These are phyloP conservation scores for Termitomyces bulborhizus DNA, from an alignment of 768 basidiomycete species.

Conservation along the genomic window DNA sequence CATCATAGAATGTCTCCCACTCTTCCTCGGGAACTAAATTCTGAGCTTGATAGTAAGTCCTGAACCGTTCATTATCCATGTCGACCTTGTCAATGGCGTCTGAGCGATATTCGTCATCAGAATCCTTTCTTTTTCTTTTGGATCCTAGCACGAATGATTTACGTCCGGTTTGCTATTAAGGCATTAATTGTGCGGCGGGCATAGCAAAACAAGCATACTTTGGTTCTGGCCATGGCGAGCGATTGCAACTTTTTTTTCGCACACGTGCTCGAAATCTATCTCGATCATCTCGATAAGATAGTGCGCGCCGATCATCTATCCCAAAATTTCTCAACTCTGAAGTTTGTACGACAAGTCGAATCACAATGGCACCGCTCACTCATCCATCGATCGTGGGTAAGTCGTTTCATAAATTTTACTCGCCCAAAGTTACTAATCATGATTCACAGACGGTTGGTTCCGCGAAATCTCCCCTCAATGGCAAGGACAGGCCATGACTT, in stretches of 20 bases:
- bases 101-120: conserved; percentile 32
- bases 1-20: conserved; percentile 68
- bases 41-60: conserved; percentile 69
- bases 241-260: background rate
- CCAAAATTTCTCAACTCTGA: conserved; percentile 2
- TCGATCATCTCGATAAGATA: conserved; percentile 6
- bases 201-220: background rate
- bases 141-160: background rate
- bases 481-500: conserved; percentile 96
- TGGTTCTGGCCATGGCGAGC: background rate
- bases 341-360: too few relatives aligned
- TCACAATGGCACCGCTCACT: conserved; percentile 44
- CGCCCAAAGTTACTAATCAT: background rate
- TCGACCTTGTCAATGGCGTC: conserved; percentile 51
- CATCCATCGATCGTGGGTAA: conserved; percentile 54
- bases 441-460: conserved; percentile 80
- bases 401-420: conserved; percentile 6
- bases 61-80: conserved; percentile 69
- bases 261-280: background rate
- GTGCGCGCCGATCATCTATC: conserved; percentile 1
- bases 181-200: background rate
- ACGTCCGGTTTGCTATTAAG: background rate
- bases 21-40: conserved; percentile 70
- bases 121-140: background rate
- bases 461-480: conserved; percentile 92